Conservation (phyloP, 257 asterid genomes). For the Paulownia fortunei region DNA sequence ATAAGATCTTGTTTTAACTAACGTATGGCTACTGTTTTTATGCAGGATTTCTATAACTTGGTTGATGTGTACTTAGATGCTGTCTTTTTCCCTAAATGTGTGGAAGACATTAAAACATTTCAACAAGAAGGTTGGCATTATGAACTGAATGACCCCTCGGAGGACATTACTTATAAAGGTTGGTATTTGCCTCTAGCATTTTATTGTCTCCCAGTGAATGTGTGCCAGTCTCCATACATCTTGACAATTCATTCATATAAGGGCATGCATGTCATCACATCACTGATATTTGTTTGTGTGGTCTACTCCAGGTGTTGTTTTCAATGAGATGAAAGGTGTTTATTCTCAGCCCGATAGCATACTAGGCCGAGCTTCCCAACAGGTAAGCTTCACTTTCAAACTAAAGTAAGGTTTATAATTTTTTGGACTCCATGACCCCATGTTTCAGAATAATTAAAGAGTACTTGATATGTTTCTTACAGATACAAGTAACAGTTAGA, state of each 20-base stretch:
- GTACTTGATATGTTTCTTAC: conserved; percentile 20
- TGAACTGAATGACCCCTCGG: conserved; percentile 94
- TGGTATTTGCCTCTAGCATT: conserved; percentile 3
- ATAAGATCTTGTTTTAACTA: conserved; percentile 10
- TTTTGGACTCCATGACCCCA: conserved; percentile 6
- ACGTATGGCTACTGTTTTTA: conserved; percentile 25
- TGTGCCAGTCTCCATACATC: background rate
- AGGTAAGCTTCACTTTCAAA: conserved; percentile 53
- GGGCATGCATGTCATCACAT: conserved; percentile 15
- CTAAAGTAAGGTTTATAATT: conserved; percentile 17
- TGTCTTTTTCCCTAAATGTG: conserved; percentile 95
- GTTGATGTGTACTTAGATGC: conserved; percentile 99
- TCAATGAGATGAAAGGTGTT: conserved; percentile 99
- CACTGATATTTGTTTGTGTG: conserved; percentile 28
- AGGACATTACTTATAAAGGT: conserved; percentile 97
- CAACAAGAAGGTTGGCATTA: conserved; percentile 99
- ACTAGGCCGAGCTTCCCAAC: conserved; percentile 89
- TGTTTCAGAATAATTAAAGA: background rate
- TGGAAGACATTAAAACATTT: conserved; percentile 88
- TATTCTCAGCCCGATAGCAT: conserved; percentile 99
- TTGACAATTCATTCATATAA: conserved; percentile 1
- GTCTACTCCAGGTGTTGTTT: conserved; percentile 80
- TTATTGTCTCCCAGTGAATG: conserved; percentile 15
- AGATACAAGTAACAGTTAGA: background rate
- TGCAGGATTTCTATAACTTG: conserved; percentile 98